phyloP scores from a whole-genome alignment of 2,329 filamentous ascomycete genomes.

The Diaporthe sp. region DNA sequence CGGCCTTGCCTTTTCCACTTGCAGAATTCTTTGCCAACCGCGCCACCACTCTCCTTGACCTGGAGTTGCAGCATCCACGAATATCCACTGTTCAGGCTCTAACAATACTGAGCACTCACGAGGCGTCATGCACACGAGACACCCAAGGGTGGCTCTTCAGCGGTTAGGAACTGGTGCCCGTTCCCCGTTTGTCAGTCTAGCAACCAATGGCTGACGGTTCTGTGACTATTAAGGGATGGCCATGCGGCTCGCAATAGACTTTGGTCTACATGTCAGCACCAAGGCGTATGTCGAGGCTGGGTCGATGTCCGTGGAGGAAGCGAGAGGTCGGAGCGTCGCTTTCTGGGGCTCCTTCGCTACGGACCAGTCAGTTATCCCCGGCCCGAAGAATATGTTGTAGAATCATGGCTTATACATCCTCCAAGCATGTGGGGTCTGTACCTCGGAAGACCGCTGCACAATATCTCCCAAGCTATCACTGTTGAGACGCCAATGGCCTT shows the following conservation, averaged over 20 bases:
- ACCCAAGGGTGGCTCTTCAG: constrained; percentile 2
- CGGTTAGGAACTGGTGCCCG: not conserved
- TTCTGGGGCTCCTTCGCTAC: constrained; percentile 4
- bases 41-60: not conserved
- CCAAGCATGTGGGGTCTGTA: not conserved
- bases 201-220: not conserved
- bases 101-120: not conserved
- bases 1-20: not conserved
- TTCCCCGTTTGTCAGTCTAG: not conserved
- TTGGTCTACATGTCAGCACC: not conserved
- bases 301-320: not conserved
- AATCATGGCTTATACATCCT: not conserved
- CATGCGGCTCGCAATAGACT: not conserved
- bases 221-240: not conserved
- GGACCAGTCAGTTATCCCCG: not conserved
- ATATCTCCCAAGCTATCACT: not conserved
- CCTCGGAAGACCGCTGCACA: not conserved
- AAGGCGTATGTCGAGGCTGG: not conserved
- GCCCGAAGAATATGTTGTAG: no score
- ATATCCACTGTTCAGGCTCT: not conserved
- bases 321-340: not conserved
- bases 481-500: not conserved
- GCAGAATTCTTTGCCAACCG: not conserved
- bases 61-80: not conserved
- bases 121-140: not conserved